Conservation (phyloP, 192 early-diverging fungal genomes). For the Phlyctochytrium bullatum region DNA sequence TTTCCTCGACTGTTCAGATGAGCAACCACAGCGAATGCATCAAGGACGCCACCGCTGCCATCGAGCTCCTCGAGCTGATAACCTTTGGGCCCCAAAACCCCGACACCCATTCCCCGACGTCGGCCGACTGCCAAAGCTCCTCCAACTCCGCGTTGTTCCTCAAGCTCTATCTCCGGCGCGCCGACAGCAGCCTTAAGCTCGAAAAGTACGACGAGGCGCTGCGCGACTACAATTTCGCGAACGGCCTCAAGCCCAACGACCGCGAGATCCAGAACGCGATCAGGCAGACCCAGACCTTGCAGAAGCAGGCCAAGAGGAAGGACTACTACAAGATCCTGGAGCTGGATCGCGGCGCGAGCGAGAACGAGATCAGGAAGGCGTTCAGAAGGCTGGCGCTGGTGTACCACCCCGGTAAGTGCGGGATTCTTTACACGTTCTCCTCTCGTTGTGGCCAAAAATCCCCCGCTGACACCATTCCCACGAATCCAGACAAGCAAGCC, state of each 20-base stretch:
- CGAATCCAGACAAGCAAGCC: slow-evolving; percentile 71
- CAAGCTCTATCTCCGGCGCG: slow-evolving; percentile 76
- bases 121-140: slow-evolving; percentile 37
- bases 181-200: slow-evolving; percentile 68
- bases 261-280: slow-evolving; percentile 45
- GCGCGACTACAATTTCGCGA: slow-evolving; percentile 68
- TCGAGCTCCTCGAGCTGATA: slow-evolving; percentile 55
- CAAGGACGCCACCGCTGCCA: slow-evolving; percentile 62
- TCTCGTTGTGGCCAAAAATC: neutral
- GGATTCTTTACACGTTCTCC: neutral
- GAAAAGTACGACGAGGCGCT: slow-evolving; percentile 76
- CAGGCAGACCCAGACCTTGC: slow-evolving; percentile 60
- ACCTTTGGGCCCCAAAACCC: slow-evolving; percentile 15
- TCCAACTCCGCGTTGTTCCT: slow-evolving; percentile 51
- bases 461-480: too few species aligned
- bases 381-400: slow-evolving; percentile 70
- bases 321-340: slow-evolving; percentile 96
- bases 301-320: slow-evolving; percentile 78
- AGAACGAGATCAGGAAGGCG: slow-evolving; percentile 63
- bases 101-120: neutral
- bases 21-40: slow-evolving; percentile 54
- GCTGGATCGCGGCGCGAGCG: slow-evolving; percentile 67
- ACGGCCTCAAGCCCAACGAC: slow-evolving; percentile 61
- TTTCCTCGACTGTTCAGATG: slow-evolving; percentile 26
- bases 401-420: slow-evolving; percentile 68